Percentiles rank a stretch among this genome's conserved stretches.
Evolutionary conservation across 2,329 filamentous ascomycete species (phyloP).

Genomic region (Talaromyces albobiverticillius): DNA sequence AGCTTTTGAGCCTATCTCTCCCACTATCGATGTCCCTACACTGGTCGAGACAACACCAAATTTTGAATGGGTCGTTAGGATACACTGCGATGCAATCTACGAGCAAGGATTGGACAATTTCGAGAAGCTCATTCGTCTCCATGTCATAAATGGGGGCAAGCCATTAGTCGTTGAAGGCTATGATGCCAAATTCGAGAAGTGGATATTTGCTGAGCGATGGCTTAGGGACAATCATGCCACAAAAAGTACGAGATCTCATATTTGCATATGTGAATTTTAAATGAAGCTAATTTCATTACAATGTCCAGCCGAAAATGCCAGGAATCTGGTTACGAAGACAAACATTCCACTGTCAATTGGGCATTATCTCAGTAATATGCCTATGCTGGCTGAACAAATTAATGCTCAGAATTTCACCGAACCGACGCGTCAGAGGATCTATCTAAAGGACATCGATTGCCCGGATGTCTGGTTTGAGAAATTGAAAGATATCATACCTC

Average conservation of each 20-base stretch:
- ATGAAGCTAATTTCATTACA: background rate
- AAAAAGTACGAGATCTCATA: constrained; percentile 58
- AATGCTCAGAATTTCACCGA: constrained; percentile 72
- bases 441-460: constrained; percentile 96
- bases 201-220: constrained; percentile 79
- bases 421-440: constrained; percentile 77
- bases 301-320: constrained; percentile 70
- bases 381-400: constrained; percentile 79
- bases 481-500: constrained; percentile 73
- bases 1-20: constrained; percentile 87
- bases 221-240: constrained; percentile 73
- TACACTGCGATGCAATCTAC: constrained; percentile 75
- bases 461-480: constrained; percentile 81
- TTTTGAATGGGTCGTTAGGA: constrained; percentile 81
- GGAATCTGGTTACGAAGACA: constrained; percentile 70
- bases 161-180: constrained; percentile 91
- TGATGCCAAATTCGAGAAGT: constrained; percentile 68
- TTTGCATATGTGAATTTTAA: background rate
- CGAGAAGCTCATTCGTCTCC: constrained; percentile 77
- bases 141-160: constrained; percentile 81
- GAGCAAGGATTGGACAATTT: constrained; percentile 74
- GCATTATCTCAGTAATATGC: constrained; percentile 88
- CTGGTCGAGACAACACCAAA: constrained; percentile 78
- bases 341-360: constrained; percentile 82
- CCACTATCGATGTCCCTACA: constrained; percentile 71